A percentile compares a stretch with the other conserved stretches of the same genome.
These are phyloP conservation scores for Bretziella fagacearum DNA, from an alignment of 2,329 filamentous ascomycete species.

Conservation along the genomic window DNA sequence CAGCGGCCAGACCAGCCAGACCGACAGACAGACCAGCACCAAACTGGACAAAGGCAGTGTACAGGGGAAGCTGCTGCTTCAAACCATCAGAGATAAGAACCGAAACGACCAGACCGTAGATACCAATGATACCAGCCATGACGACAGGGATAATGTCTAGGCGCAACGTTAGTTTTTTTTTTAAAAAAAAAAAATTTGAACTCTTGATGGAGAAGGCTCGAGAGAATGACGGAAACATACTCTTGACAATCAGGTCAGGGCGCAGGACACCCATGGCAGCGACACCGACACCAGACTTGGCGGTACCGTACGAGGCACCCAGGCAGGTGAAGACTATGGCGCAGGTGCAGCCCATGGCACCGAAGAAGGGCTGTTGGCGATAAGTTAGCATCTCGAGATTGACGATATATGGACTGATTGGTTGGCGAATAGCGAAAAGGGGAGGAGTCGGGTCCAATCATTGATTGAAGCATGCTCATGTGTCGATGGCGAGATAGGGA, in stretches of 20 bases:
- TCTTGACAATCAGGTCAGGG: conserved; percentile 98
- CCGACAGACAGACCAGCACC: conserved; percentile 70
- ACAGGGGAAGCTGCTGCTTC: conserved; percentile 54
- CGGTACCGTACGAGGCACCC: conserved; percentile 93
- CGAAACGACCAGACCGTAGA: conserved; percentile 82
- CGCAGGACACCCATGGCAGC: conserved; percentile 95
- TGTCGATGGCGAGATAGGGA: no score
- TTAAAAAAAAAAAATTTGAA: not conserved
- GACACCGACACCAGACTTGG: conserved; percentile 98
- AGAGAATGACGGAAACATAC: conserved; percentile 49
- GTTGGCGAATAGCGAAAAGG: no score
- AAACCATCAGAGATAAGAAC: conserved; percentile 72
- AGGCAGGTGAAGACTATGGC: conserved; percentile 95
- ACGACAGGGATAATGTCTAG: conserved; percentile 97
- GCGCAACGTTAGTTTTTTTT: conserved; percentile 3
- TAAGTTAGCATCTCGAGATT: not conserved
- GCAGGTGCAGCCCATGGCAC: conserved; percentile 93
- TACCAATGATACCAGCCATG: conserved; percentile 99
- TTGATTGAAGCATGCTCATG: no score
- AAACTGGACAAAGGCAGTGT: conserved; percentile 72
- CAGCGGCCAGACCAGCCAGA: conserved; percentile 67
- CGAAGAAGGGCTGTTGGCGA: conserved; percentile 61
- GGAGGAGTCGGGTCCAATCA: no score
- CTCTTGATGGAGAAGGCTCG: not conserved
- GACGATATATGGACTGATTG: not conserved